phyloP scores from a whole-genome alignment of 108 stramenopile species.

The Fragilaria crotonensis region DNA sequence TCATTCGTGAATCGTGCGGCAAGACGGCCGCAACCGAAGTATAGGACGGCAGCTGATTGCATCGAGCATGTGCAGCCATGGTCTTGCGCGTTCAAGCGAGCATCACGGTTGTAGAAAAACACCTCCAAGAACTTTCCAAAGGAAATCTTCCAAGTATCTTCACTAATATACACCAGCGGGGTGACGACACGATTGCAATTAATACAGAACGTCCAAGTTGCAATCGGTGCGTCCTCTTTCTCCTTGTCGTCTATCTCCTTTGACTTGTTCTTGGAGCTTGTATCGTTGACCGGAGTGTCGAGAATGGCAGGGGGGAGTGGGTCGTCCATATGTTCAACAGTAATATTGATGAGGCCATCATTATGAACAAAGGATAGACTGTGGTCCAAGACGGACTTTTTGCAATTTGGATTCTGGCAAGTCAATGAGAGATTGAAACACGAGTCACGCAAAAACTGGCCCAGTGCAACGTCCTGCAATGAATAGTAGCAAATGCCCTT shows the following conservation, averaged over 20 bases:
- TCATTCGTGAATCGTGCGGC: constrained; percentile 90
- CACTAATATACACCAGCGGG: constrained; percentile 69
- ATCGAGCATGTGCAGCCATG: constrained; percentile 61
- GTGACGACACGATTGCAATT: constrained; percentile 82
- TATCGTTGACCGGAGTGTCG: constrained; percentile 6
- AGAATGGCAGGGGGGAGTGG: constrained; percentile 44
- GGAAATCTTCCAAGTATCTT: constrained; percentile 92
- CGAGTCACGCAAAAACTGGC: constrained; percentile 87
- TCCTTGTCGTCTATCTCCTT: constrained; percentile 22
- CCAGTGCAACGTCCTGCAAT: constrained; percentile 85
- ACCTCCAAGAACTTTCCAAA: constrained; percentile 97
- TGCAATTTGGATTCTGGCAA: constrained; percentile 89
- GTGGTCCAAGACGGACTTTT: constrained; percentile 88
- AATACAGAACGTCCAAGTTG: constrained; percentile 91
- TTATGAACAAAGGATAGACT: constrained; percentile 90
- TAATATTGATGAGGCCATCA: constrained; percentile 85
- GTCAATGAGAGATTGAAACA: constrained; percentile 92
- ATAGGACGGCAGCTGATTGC: constrained; percentile 76
- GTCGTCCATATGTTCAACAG: constrained; percentile 77
- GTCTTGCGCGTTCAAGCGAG: constrained; percentile 63
- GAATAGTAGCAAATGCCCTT: constrained; percentile 94
- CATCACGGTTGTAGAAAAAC: constrained; percentile 88
- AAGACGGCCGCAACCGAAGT: constrained; percentile 81
- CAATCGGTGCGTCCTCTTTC: constrained; percentile 58
- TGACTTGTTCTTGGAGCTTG: background rate